Evolutionary conservation across 148 eudicot genomes (phyloP).

Genomic region (Gaultheria prostrata): DNA sequence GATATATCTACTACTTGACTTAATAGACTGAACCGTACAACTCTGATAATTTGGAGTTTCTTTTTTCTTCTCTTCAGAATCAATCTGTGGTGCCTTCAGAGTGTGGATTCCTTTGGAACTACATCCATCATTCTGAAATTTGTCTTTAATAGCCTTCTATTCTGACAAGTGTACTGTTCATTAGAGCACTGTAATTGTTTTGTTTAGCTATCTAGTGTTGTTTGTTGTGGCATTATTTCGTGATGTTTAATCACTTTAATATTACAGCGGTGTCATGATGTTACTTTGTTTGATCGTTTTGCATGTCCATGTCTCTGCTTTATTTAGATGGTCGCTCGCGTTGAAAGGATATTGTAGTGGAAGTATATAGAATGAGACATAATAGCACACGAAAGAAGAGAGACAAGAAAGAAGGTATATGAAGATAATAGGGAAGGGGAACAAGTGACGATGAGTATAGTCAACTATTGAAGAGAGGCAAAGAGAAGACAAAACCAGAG

Average conservation of each 20-base stretch:
- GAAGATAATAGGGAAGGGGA: neutral
- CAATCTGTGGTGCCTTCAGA: neutral
- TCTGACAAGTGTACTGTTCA: neutral
- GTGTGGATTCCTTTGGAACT: neutral
- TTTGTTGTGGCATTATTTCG: neutral
- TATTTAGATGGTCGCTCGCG: neutral
- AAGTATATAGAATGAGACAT: neutral
- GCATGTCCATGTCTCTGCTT: neutral
- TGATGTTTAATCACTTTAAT: neutral
- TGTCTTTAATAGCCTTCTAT: neutral
- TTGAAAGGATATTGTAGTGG: neutral
- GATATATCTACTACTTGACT: neutral
- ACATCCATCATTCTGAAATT: neutral
- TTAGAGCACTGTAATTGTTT: neutral
- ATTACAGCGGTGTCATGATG: neutral
- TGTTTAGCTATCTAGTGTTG: neutral
- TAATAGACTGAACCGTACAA: neutral
- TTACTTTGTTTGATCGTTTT: neutral
- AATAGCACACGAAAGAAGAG: neutral
- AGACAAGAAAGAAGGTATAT: neutral
- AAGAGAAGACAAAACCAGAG: neutral
- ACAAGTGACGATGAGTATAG: neutral
- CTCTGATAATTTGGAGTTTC: neutral
- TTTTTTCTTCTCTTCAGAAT: neutral
- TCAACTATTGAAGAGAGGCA: neutral